phyloP scores from a whole-genome alignment of 768 basidiomycete genomes.

The Antrodiella citrinella region DNA sequence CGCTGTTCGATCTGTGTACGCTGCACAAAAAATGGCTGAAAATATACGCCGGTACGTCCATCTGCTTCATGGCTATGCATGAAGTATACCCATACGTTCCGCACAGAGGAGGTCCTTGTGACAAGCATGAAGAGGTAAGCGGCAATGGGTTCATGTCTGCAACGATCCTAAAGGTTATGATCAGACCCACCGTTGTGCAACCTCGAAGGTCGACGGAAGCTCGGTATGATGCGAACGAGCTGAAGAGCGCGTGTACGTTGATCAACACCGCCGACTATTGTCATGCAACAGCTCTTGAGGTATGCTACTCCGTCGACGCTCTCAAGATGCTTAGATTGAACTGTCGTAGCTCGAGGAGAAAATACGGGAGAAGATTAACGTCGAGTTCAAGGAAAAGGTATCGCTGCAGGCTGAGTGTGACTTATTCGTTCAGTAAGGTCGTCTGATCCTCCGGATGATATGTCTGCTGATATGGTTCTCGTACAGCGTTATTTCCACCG shows the following conservation, averaged over 20 bases:
- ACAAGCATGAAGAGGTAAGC: constrained; percentile 66
- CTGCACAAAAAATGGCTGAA: constrained; percentile 92
- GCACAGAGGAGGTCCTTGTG: constrained; percentile 77
- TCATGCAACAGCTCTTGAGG: constrained; percentile 84
- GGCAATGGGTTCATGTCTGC: not conserved
- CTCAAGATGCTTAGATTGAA: constrained; percentile 1
- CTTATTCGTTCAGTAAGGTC: constrained; percentile 79
- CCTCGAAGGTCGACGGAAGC: constrained; percentile 70
- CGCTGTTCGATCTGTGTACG: constrained; percentile 72
- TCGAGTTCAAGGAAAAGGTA: constrained; percentile 70
- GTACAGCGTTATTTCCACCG: constrained; percentile 72
- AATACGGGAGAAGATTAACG: constrained; percentile 72
- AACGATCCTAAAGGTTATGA: too few species aligned
- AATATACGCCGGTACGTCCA: constrained; percentile 74
- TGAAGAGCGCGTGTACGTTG: constrained; percentile 79
- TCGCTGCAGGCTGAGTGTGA: constrained; percentile 83
- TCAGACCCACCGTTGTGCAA: constrained; percentile 31
- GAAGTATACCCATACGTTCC: constrained; percentile 5
- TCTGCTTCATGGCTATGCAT: constrained; percentile 1
- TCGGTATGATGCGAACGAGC: constrained; percentile 63
- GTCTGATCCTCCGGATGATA: too few species aligned
- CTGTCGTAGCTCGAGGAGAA: constrained; percentile 78
- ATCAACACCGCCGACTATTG: constrained; percentile 99
- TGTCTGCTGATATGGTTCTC: too few species aligned
- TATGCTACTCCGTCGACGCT: constrained; percentile 22